Conservation (phyloP, 116 monocot genomes). For the Papilionanthe hybrid region DNA sequence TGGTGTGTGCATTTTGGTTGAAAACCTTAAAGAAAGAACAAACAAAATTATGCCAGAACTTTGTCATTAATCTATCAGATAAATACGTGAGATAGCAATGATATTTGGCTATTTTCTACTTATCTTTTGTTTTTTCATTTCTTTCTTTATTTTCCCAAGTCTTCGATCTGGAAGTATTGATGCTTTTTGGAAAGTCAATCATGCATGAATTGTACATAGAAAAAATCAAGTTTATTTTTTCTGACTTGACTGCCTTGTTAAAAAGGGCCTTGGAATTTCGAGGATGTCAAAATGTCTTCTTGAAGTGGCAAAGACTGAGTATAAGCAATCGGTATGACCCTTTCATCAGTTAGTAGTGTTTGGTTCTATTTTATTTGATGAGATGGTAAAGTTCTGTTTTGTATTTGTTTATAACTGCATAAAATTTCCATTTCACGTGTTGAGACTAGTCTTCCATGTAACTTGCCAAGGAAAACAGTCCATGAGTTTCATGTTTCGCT, state of each 20-base stretch:
- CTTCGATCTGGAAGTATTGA: not conserved
- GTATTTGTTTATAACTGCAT: not conserved
- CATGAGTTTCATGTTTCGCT: not conserved
- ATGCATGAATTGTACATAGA: not conserved
- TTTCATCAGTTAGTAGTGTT: not conserved
- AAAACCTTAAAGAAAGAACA: too few species aligned
- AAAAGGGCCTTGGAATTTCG: constrained; percentile 41
- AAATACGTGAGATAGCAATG: too few species aligned
- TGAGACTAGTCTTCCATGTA: not conserved
- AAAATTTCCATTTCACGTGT: not conserved
- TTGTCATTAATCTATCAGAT: too few species aligned
- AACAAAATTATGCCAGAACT: not conserved
- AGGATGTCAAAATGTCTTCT: constrained; percentile 38
- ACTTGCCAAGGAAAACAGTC: not conserved
- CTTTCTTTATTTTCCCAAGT: not conserved
- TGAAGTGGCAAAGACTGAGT: constrained; percentile 31
- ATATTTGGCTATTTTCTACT: too few species aligned
- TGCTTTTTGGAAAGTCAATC: not conserved
- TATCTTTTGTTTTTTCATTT: not conserved
- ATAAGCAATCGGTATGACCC: constrained; percentile 27
- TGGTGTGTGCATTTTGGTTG: too few species aligned
- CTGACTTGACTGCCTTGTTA: constrained; percentile 7
- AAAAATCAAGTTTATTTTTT: not conserved
- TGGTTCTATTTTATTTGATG: not conserved
- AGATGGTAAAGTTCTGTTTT: not conserved